phyloP scores from a whole-genome alignment of 2,329 filamentous ascomycete genomes.

The Paradendryphiella salina region DNA sequence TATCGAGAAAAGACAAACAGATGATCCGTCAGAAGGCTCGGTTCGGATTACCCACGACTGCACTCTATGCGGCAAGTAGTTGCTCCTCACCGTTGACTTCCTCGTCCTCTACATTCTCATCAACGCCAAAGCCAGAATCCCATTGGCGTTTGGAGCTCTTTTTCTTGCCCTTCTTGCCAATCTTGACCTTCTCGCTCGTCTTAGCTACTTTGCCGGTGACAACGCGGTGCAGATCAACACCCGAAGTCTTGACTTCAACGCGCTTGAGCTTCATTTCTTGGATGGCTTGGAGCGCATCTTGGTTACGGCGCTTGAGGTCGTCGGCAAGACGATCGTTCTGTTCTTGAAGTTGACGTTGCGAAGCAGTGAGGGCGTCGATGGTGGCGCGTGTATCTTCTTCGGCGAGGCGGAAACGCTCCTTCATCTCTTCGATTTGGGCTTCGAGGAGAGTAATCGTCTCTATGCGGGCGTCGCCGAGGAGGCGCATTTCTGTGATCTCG shows the following conservation, averaged over 20 bases:
- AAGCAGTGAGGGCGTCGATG: constrained; percentile 37
- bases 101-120: constrained; percentile 25
- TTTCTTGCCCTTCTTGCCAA: constrained; percentile 39
- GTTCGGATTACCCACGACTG: background rate
- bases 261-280: constrained; percentile 42
- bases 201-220: constrained; percentile 37
- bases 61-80: constrained; percentile 22
- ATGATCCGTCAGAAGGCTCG: background rate
- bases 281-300: constrained; percentile 34
- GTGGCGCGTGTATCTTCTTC: constrained; percentile 37
- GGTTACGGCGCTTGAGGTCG: constrained; percentile 35
- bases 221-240: constrained; percentile 34
- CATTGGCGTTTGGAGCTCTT: constrained; percentile 34
- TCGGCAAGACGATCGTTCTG: constrained; percentile 38
- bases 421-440: constrained; percentile 38
- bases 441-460: constrained; percentile 40
- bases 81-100: constrained; percentile 16
- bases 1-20: constrained; percentile 1
- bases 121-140: constrained; percentile 43
- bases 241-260: constrained; percentile 34
- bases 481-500: constrained; percentile 42
- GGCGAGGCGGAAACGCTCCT: constrained; percentile 34
- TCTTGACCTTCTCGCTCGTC: constrained; percentile 38
- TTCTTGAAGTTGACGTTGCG: constrained; percentile 34
- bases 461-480: constrained; percentile 40